These are phyloP conservation scores for Penicillium griseofulvum DNA, from an alignment of 2,329 filamentous ascomycete species.

Conservation along the genomic window DNA sequence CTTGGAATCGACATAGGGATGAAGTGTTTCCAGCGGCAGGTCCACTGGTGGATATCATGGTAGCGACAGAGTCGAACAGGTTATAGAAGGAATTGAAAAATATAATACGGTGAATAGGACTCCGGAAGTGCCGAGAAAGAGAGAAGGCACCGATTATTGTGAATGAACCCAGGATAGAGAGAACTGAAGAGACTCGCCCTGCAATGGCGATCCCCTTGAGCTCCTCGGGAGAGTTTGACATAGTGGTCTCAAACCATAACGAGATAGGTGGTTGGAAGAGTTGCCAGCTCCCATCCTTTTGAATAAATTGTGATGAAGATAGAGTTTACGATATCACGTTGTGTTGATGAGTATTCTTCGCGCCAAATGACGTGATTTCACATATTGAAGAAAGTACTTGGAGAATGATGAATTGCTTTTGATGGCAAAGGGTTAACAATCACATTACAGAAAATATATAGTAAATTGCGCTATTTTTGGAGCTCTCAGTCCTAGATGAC, in stretches of 20 bases:
- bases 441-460: not conserved
- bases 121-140: conserved; percentile 35
- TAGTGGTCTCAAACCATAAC: conserved; percentile 7
- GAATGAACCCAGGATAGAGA: conserved; percentile 36
- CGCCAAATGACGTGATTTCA: conserved; percentile 13
- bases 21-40: conserved; percentile 34
- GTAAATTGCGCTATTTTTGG: not conserved
- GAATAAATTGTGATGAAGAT: not conserved
- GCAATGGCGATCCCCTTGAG: conserved; percentile 26
- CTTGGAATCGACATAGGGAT: conserved; percentile 39
- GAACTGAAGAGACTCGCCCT: conserved; percentile 30
- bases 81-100: conserved; percentile 42
- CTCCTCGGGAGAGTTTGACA: conserved; percentile 29
- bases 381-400: not conserved
- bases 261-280: not conserved
- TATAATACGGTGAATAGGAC: conserved; percentile 41
- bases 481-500: not conserved
- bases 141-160: conserved; percentile 35
- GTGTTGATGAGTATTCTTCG: conserved; percentile 10
- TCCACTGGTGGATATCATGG: conserved; percentile 41
- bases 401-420: not conserved
- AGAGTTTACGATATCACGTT: conserved; percentile 1
- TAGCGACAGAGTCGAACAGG: conserved; percentile 38
- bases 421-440: not conserved
- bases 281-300: not conserved